Conservation (phyloP, 2,329 filamentous ascomycete genomes). For the Sarocladium kiliense region DNA sequence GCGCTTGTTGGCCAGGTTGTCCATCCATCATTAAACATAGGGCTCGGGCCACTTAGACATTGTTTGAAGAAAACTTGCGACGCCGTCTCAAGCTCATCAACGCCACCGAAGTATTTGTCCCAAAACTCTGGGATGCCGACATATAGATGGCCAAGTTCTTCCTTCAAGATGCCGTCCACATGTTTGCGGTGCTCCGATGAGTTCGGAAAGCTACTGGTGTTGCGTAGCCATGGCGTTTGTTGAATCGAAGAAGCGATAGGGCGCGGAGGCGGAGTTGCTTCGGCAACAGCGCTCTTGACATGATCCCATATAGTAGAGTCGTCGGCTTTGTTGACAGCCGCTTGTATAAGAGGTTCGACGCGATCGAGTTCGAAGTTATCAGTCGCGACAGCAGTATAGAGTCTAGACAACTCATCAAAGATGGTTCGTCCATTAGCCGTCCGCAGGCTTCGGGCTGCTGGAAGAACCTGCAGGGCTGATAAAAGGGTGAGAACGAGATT, state of each 20-base stretch:
- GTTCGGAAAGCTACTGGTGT: slow-evolving; percentile 27
- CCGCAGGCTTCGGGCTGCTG: not conserved
- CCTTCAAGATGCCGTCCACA: slow-evolving; percentile 26
- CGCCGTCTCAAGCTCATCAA: slow-evolving; percentile 24
- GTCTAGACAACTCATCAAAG: slow-evolving; percentile 2
- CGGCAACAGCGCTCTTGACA: slow-evolving; percentile 24
- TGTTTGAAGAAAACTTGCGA: slow-evolving; percentile 30
- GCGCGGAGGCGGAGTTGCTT: slow-evolving; percentile 19
- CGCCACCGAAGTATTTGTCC: slow-evolving; percentile 25
- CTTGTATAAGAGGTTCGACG: slow-evolving; percentile 26
- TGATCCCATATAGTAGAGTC: slow-evolving; percentile 27
- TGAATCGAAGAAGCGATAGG: slow-evolving; percentile 21
- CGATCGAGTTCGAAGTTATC: slow-evolving; percentile 16
- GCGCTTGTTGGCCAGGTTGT: slow-evolving; percentile 27
- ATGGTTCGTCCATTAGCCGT: not conserved
- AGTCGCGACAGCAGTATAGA: slow-evolving; percentile 7
- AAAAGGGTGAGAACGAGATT: not conserved
- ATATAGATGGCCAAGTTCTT: slow-evolving; percentile 29
- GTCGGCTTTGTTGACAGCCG: slow-evolving; percentile 20
- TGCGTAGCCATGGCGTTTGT: slow-evolving; percentile 25
- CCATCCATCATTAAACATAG: slow-evolving; percentile 27
- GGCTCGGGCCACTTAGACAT: slow-evolving; percentile 23
- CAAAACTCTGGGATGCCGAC: slow-evolving; percentile 27
- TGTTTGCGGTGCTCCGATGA: slow-evolving; percentile 28
- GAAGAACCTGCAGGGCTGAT: not conserved